Conservation (phyloP, 306 rosid species). For the Cicer judaicum region DNA sequence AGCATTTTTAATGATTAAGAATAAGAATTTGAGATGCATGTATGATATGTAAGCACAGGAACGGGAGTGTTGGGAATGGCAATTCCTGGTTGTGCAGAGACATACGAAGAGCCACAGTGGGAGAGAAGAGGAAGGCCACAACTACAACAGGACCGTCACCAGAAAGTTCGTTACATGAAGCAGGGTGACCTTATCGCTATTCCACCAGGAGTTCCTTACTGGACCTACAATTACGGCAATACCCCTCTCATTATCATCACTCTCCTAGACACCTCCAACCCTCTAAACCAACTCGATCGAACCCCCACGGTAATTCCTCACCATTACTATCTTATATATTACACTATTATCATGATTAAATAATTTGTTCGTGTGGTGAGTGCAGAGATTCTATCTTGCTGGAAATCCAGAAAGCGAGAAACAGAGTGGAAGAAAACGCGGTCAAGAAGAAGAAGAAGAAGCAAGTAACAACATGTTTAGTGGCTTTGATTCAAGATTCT, state of each 20-base stretch:
- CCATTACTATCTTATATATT: no score
- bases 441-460: neutral
- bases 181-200: constrained; percentile 45
- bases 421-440: neutral
- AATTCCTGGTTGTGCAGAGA: constrained; percentile 40
- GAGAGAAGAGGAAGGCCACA: neutral
- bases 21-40: no score
- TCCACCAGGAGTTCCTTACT: constrained; percentile 41
- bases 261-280: constrained; percentile 32
- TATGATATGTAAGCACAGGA: neutral
- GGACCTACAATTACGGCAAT: constrained; percentile 41
- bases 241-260: constrained; percentile 37
- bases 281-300: constrained; percentile 37
- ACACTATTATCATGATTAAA: neutral
- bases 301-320: constrained; percentile 31
- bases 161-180: constrained; percentile 32
- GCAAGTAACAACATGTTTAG: constrained; percentile 36
- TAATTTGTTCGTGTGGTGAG: neutral
- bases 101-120: constrained; percentile 30
- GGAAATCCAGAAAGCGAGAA: constrained; percentile 39
- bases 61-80: constrained; percentile 30
- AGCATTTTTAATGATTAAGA: no score
- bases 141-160: constrained; percentile 29
- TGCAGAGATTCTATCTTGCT: constrained; percentile 48
- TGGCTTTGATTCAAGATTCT: constrained; percentile 26